A percentile compares a stretch with the other conserved stretches of the same genome.
Evolutionary conservation across 768 basidiomycete species (phyloP).

Genomic region (Tulasnella sp.): DNA sequence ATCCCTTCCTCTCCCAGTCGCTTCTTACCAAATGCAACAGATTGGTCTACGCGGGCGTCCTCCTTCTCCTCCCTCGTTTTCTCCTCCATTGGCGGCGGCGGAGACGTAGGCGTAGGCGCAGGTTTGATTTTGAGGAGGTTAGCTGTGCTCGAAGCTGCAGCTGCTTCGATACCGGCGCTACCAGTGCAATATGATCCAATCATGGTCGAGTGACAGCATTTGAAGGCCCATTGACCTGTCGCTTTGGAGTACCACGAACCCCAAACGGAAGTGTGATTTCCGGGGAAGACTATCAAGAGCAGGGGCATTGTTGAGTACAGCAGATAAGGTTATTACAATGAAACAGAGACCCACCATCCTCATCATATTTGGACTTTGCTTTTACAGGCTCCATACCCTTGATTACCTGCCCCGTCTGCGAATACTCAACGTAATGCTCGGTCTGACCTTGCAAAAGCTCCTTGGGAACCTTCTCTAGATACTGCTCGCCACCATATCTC

Average conservation of each 20-base stretch:
- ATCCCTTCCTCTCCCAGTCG: constrained; percentile 16
- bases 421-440: constrained; percentile 96
- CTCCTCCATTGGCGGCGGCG: not conserved
- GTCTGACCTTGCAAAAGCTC: constrained; percentile 93
- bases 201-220: constrained; percentile 81
- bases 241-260: constrained; percentile 83
- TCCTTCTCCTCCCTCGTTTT: not conserved
- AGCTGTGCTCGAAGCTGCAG: not conserved
- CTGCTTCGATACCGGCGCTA: constrained; percentile 65
- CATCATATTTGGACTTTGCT: constrained; percentile 84
- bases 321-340: not conserved
- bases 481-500: constrained; percentile 90
- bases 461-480: constrained; percentile 78
- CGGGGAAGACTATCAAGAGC: constrained; percentile 54
- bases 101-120: not conserved
- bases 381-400: constrained; percentile 87
- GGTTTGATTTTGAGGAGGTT: not conserved
- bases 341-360: constrained; percentile 61
- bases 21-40: not conserved
- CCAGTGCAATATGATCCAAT: constrained; percentile 91
- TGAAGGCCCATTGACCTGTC: constrained; percentile 78
- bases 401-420: constrained; percentile 77
- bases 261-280: constrained; percentile 96
- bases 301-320: constrained; percentile 13
- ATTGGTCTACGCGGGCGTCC: constrained; percentile 2